phyloP scores from a whole-genome alignment of 805 yeast genomes.

The Wickerhamomyces rabaulensis region DNA sequence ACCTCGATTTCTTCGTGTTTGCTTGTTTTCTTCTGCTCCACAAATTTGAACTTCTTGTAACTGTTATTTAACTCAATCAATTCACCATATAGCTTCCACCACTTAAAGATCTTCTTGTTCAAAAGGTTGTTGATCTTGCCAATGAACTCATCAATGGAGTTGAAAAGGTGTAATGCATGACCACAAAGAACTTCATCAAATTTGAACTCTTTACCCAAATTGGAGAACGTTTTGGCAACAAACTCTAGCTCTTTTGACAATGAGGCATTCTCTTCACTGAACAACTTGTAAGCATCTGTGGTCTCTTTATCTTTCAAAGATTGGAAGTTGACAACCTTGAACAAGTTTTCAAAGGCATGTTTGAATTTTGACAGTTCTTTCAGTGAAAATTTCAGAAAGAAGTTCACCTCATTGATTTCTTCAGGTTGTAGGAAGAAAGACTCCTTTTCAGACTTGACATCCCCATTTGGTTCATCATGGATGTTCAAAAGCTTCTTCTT shows the following conservation, averaged over 20 bases:
- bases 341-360: conserved; percentile 28
- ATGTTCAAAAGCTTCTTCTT: conserved; percentile 24
- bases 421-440: conserved; percentile 26
- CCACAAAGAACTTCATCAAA: conserved; percentile 16
- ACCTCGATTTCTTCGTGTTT: conserved; percentile 8
- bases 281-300: conserved; percentile 12
- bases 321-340: conserved; percentile 30
- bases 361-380: conserved; percentile 35
- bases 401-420: conserved; percentile 39
- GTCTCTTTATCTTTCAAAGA: conserved; percentile 17
- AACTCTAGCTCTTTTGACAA: conserved; percentile 16
- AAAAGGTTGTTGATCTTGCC: conserved; percentile 28
- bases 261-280: conserved; percentile 1
- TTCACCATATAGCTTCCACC: conserved; percentile 44
- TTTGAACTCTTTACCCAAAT: conserved; percentile 18
- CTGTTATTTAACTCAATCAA: conserved; percentile 29
- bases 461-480: not conserved
- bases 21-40: conserved; percentile 12
- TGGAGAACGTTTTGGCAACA: conserved; percentile 8
- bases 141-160: conserved; percentile 24
- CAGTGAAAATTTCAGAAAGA: conserved; percentile 41
- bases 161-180: conserved; percentile 15
- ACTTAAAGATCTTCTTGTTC: conserved; percentile 29
- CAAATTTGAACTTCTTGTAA: conserved; percentile 25
- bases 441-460: conserved; percentile 6